A percentile compares a stretch with the other conserved stretches of the same genome.
Conservation (phyloP, 2,329 filamentous ascomycete genomes). For the Aspergillus chevalieri region DNA sequence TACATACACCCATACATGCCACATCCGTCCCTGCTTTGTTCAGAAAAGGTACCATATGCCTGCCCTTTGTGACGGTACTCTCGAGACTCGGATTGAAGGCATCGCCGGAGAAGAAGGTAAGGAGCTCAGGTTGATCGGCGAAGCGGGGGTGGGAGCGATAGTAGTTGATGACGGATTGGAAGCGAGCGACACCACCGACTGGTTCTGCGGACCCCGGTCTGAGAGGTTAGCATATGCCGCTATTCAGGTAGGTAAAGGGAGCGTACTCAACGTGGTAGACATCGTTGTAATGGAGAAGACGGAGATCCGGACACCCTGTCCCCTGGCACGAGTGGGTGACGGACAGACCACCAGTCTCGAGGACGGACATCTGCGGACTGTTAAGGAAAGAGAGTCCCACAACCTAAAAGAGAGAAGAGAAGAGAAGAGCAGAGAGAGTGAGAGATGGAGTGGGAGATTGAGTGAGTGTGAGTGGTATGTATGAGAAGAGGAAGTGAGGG, state of each 20-base stretch:
- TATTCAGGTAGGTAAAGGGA: background rate
- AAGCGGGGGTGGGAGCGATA: constrained; percentile 62
- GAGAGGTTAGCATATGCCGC: constrained; percentile 11
- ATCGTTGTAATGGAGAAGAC: constrained; percentile 88
- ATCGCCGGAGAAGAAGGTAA: constrained; percentile 86
- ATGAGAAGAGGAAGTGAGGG: constrained; percentile 1
- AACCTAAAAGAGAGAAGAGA: background rate
- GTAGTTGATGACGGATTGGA: constrained; percentile 70
- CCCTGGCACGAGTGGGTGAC: constrained; percentile 40
- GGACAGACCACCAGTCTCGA: constrained; percentile 30
- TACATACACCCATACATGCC: constrained; percentile 71
- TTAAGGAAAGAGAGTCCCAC: background rate
- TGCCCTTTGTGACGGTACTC: constrained; percentile 80
- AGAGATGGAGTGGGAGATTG: background rate
- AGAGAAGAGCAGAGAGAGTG: background rate
- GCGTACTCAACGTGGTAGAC: constrained; percentile 77
- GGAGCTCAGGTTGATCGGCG: constrained; percentile 55
- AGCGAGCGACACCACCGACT: constrained; percentile 72
- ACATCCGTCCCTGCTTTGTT: constrained; percentile 72
- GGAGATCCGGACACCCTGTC: constrained; percentile 58
- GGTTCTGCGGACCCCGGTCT: constrained; percentile 65
- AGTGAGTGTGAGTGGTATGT: background rate
- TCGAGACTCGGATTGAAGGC: constrained; percentile 88
- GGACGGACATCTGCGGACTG: constrained; percentile 18
- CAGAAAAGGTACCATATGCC: constrained; percentile 82